Conservation (phyloP, 2,329 filamentous ascomycete genomes). For the Colletotrichum costaricense region DNA sequence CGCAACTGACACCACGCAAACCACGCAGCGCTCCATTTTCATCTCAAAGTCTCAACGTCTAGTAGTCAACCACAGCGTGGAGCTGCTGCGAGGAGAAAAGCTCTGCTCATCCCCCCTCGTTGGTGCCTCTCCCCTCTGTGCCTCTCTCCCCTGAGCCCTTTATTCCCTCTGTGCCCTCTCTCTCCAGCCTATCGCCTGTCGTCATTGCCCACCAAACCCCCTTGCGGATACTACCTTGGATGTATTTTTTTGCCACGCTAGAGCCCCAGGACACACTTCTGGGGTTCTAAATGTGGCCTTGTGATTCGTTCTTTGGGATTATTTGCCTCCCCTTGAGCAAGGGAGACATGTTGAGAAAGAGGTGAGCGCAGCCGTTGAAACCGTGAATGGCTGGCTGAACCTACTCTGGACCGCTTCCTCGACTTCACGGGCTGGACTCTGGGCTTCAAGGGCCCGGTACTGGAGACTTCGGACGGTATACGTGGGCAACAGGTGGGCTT, state of each 20-base stretch:
- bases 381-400: background rate
- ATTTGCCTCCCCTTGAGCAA: background rate
- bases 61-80: background rate
- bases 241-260: background rate
- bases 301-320: background rate
- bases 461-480: background rate
- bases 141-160: background rate
- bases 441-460: background rate
- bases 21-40: background rate
- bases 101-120: background rate
- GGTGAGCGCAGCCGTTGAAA: background rate
- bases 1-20: background rate
- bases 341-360: background rate
- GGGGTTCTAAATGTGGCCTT: background rate
- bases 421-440: background rate
- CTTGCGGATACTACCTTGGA: background rate
- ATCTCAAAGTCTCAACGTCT: background rate
- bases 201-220: background rate
- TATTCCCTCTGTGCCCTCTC: background rate
- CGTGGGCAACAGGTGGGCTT: conserved; percentile 9
- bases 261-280: background rate
- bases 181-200: background rate
- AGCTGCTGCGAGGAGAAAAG: background rate
- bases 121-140: background rate
- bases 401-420: background rate